Evolutionary conservation across 768 basidiomycete species (phyloP), one percentile per base, ranked within the genome.

Genomic region (Cyclocybe cylindracea): DNA sequence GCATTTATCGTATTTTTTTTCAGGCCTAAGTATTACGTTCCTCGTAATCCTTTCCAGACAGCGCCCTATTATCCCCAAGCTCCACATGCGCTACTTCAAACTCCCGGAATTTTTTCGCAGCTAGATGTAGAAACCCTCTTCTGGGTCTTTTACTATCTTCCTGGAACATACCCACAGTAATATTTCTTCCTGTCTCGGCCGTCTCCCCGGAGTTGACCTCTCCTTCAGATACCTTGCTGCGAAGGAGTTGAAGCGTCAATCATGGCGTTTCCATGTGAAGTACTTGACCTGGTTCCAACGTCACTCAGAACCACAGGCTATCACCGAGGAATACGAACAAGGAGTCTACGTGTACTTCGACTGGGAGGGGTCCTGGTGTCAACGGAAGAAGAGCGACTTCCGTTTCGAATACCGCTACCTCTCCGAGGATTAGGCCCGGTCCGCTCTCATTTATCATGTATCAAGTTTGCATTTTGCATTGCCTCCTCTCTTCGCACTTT

Each of bases 211-310:
- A 40, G 32, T 44, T 47, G 35, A 48, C 39, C 44, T 50, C 29
- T 39, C 37, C 44, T 44, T 11, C 51, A 96, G 94, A 72, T 96
- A 87, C 70, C 84, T 98, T 44, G 95, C 97, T 2, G 97, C 97
- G 5, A 93, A 92, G 65, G 97, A 99, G 70, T 78, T 99, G 57
- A 98, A 98, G 75, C 82, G 90, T 44, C 96, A 98, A 67, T 94
- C 93, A 37, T 99, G 97, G 97, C 86, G 97, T 44, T 99, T 98
- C 79, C 97, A 99, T 70, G 91, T 98, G 55, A 98, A 98, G 72
- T 99, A 98, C 67, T 75, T 99, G 54, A 99, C 97, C 31, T 99
- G 97, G 95, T 99, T 99, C 84, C 97, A 98, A 70, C 85, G 97
- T 35, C 93, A 97, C 63, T 94, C 93, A 18, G 95, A 98, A 64